Evolutionary conservation across 2,329 filamentous ascomycete species (phyloP).

Genomic region (Stachybotrys chartarum): DNA sequence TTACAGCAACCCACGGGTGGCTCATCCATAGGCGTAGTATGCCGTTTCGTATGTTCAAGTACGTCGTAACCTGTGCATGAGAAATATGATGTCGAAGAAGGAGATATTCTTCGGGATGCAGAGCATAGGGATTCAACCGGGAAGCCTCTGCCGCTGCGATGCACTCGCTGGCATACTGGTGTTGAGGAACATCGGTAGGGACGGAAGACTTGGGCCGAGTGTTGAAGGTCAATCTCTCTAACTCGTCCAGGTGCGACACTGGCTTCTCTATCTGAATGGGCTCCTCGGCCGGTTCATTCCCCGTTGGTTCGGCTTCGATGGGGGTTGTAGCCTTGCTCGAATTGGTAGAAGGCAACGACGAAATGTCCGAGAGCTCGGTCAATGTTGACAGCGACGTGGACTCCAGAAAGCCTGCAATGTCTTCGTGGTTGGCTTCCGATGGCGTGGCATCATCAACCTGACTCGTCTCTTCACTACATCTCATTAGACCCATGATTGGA

Average conservation of each 20-base stretch:
- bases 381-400: conserved; percentile 40
- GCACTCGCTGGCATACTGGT: conserved; percentile 86
- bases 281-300: conserved; percentile 11
- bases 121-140: conserved; percentile 77
- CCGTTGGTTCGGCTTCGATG: conserved; percentile 31
- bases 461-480: conserved; percentile 10
- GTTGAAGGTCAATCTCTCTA: conserved; percentile 39
- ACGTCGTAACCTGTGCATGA: conserved; percentile 84
- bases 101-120: conserved; percentile 78
- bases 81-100: conserved; percentile 77
- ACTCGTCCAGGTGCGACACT: conserved; percentile 18
- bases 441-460: conserved; percentile 9
- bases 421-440: conserved; percentile 1
- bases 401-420: background rate
- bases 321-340: conserved; percentile 61
- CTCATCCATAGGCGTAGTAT: conserved; percentile 85
- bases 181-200: conserved; percentile 61
- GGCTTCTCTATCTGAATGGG: conserved; percentile 9
- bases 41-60: conserved; percentile 92
- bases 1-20: conserved; percentile 77
- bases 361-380: conserved; percentile 49
- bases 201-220: conserved; percentile 77
- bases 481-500: background rate
- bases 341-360: conserved; percentile 43
- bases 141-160: conserved; percentile 85